A percentile compares a stretch with the other conserved stretches of the same genome.
Conservation (phyloP, 2,329 filamentous ascomycete genomes). For the Aspergillus tamarii region DNA sequence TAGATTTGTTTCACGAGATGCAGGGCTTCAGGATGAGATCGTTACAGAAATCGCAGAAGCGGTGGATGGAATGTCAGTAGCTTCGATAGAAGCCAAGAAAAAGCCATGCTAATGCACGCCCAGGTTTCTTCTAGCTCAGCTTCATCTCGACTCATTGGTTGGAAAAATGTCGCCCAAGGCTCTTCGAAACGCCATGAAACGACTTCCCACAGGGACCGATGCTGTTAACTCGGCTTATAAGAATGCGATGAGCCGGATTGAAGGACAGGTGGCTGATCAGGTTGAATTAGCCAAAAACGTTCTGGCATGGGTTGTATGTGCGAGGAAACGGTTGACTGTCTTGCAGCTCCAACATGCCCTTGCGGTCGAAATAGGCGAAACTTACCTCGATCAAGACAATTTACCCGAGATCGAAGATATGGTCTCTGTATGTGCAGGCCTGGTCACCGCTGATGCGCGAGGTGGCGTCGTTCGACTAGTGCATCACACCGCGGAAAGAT, state of each 20-base stretch:
- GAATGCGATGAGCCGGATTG: conserved; percentile 47
- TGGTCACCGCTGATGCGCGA: conserved; percentile 35
- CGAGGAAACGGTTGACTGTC: conserved; percentile 37
- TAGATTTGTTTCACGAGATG: neutral
- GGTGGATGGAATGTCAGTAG: conserved; percentile 39
- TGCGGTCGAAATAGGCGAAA: conserved; percentile 35
- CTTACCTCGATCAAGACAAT: conserved; percentile 39
- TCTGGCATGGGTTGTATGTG: conserved; percentile 47
- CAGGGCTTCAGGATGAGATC: neutral
- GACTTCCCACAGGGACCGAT: neutral
- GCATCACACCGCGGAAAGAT: conserved; percentile 37
- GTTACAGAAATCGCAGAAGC: conserved; percentile 24
- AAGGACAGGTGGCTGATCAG: conserved; percentile 38
- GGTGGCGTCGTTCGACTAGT: conserved; percentile 35
- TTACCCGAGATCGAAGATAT: conserved; percentile 32
- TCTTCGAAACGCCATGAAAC: neutral
- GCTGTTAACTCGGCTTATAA: neutral
- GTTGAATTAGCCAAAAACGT: conserved; percentile 41
- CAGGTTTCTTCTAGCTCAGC: conserved; percentile 31
- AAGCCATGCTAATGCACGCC: no score
- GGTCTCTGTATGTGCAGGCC: conserved; percentile 34
- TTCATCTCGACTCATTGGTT: conserved; percentile 26
- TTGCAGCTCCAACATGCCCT: conserved; percentile 49
- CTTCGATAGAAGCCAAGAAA: no score
- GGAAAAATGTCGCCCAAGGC: conserved; percentile 28